Percentiles rank a stretch among this genome's conserved stretches.
These are phyloP conservation scores for Sutorius eximius DNA, from an alignment of 1,284 basidiomycete genomes.

Conservation along the genomic window DNA sequence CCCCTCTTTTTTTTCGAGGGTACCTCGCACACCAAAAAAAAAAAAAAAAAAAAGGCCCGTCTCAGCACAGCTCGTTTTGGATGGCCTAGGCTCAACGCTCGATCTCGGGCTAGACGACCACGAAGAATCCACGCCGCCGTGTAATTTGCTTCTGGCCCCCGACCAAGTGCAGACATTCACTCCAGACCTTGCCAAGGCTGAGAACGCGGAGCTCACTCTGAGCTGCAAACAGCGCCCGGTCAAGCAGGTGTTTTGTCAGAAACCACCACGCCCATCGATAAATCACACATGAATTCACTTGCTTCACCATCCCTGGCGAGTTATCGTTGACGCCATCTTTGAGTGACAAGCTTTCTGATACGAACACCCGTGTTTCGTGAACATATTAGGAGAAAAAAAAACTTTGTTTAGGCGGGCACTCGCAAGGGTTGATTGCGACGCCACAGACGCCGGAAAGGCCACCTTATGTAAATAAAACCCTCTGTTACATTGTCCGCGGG, in stretches of 20 bases:
- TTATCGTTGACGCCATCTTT: conserved; percentile 7
- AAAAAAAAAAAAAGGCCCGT: conserved; percentile 3
- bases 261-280: background rate
- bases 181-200: background rate
- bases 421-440: conserved; percentile 14
- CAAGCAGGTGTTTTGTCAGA: background rate
- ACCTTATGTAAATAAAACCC: conserved; percentile 23
- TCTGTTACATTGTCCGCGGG: conserved; percentile 19
- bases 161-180: background rate
- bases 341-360: conserved; percentile 26
- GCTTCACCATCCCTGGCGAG: conserved; percentile 6
- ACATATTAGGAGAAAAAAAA: background rate
- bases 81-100: conserved; percentile 7
- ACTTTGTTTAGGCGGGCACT: conserved; percentile 1
- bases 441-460: conserved; percentile 17
- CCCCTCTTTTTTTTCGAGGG: conserved; percentile 11
- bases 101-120: background rate
- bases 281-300: conserved; percentile 12
- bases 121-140: conserved; percentile 2
- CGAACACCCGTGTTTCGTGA: conserved; percentile 3
- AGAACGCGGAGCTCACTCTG: conserved; percentile 28
- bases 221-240: conserved; percentile 7
- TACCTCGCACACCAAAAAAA: conserved; percentile 18
- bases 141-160: background rate
- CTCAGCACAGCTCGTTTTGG: conserved; percentile 5